A percentile compares a stretch with the other conserved stretches of the same genome.
Evolutionary conservation across 2,329 filamentous ascomycete genomes (phyloP).

Genomic region (Atkinsonella texensis): DNA sequence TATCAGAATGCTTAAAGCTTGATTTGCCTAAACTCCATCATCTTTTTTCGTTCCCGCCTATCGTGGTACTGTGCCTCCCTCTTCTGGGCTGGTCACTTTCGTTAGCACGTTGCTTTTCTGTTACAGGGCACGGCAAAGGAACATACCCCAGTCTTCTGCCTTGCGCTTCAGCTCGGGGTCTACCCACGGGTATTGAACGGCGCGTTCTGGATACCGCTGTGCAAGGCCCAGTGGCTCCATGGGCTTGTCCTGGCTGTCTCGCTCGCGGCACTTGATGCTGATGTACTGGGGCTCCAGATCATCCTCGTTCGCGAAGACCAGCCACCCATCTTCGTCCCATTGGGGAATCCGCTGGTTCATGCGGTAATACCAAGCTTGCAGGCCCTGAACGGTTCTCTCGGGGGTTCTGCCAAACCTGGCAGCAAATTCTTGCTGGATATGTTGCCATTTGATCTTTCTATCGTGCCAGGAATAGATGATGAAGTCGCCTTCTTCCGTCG

Average conservation of each 20-base stretch:
- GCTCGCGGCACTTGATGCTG: conserved; percentile 28
- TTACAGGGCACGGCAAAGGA: background rate
- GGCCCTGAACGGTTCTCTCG: conserved; percentile 26
- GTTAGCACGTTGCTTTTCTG: background rate
- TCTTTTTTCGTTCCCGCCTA: conserved; percentile 24
- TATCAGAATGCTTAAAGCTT: conserved; percentile 18
- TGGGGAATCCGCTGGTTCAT: conserved; percentile 30
- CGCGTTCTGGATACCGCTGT: conserved; percentile 35
- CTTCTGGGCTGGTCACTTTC: conserved; percentile 18
- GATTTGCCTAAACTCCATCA: conserved; percentile 25
- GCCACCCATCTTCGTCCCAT: conserved; percentile 27
- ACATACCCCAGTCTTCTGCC: conserved; percentile 30
- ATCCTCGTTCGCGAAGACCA: conserved; percentile 27
- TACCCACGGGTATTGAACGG: conserved; percentile 34
- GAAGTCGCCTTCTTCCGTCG: conserved; percentile 30
- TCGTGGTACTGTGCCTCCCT: conserved; percentile 24
- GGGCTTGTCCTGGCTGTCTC: conserved; percentile 24
- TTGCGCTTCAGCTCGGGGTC: conserved; percentile 24
- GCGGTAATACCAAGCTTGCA: conserved; percentile 32
- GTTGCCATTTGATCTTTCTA: conserved; percentile 30
- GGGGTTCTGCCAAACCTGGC: conserved; percentile 25
- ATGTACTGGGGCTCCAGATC: conserved; percentile 25
- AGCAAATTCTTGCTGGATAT: conserved; percentile 27
- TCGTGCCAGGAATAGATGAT: conserved; percentile 33
- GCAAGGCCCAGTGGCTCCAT: conserved; percentile 25